phyloP scores from a whole-genome alignment of 2,329 filamentous ascomycete genomes.

The Xylariomycetidae sp. region DNA sequence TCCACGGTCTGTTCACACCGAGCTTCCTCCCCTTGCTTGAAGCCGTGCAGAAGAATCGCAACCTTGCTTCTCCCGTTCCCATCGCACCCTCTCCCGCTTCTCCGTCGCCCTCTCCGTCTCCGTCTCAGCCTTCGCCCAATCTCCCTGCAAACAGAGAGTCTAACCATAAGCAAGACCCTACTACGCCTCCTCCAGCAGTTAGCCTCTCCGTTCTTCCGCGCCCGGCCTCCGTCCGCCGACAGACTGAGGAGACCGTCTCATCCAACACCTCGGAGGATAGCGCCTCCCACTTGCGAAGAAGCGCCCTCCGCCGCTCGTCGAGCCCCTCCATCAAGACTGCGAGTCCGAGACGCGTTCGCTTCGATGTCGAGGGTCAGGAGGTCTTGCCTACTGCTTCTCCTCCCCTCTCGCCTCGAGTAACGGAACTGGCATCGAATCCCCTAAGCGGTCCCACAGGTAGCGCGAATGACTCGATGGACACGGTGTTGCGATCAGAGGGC shows the following conservation, averaged over 20 bases:
- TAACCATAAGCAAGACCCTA: constrained; percentile 16
- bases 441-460: too few species aligned
- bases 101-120: constrained; percentile 7
- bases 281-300: constrained; percentile 41
- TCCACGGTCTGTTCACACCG: constrained; percentile 58
- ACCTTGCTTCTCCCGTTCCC: constrained; percentile 10
- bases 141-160: constrained; percentile 13
- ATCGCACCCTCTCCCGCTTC: constrained; percentile 8
- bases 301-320: constrained; percentile 52
- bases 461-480: constrained; percentile 8
- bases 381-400: constrained; percentile 46
- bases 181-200: constrained; percentile 9
- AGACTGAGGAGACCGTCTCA: constrained; percentile 42
- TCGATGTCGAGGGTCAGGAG: constrained; percentile 54
- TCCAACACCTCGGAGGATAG: constrained; percentile 49
- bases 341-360: constrained; percentile 57
- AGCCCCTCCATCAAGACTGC: constrained; percentile 42
- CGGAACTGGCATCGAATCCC: background rate
- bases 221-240: constrained; percentile 32
- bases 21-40: constrained; percentile 58
- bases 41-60: constrained; percentile 28
- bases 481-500: constrained; percentile 29
- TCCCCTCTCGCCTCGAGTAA: background rate
- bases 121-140: too few species aligned
- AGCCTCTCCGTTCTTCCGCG: constrained; percentile 18